These are phyloP conservation scores for Fusarium armeniacum DNA, from an alignment of 2,329 filamentous ascomycete genomes.

Conservation along the genomic window DNA sequence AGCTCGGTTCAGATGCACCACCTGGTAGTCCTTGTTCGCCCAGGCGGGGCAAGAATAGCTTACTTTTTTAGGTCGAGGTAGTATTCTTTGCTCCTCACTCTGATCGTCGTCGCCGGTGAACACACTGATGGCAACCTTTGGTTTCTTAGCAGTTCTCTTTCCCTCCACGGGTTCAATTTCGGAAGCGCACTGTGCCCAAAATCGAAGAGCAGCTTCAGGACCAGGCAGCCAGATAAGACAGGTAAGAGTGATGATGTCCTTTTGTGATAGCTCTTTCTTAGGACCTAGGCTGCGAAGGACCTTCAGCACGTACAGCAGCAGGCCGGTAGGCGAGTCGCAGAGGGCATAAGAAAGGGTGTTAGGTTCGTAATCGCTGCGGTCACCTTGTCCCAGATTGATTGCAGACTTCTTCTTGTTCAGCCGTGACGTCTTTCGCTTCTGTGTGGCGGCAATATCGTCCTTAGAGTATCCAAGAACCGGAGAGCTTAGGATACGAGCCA, in stretches of 20 bases:
- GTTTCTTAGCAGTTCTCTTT: conserved; percentile 49
- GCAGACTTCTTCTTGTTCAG: conserved; percentile 23
- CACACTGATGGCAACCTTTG: conserved; percentile 63
- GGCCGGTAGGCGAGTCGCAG: conserved; percentile 72
- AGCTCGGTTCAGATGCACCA: conserved; percentile 59
- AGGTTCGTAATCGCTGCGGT: conserved; percentile 58
- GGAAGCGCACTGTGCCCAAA: conserved; percentile 64
- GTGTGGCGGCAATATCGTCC: conserved; percentile 64
- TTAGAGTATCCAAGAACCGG: conserved; percentile 69
- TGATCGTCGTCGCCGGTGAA: conserved; percentile 57
- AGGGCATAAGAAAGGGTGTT: conserved; percentile 72
- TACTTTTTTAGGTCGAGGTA: conserved; percentile 46
- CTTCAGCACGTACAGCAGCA: conserved; percentile 68
- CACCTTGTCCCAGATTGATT: conserved; percentile 51
- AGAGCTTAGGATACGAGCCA: conserved; percentile 64
- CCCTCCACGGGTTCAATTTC: conserved; percentile 51
- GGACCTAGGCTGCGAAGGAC: conserved; percentile 60
- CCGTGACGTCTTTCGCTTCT: conserved; percentile 42
- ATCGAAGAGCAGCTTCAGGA: conserved; percentile 71
- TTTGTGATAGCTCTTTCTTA: conserved; percentile 59
- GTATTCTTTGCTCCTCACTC: conserved; percentile 28
- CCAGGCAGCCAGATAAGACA: conserved; percentile 76
- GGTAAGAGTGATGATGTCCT: conserved; percentile 71
- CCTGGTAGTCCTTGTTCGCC: conserved; percentile 60
- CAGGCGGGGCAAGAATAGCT: conserved; percentile 64